Conservation (phyloP, 176 grass and related monocot species). For the Elymus sibiricus region DNA sequence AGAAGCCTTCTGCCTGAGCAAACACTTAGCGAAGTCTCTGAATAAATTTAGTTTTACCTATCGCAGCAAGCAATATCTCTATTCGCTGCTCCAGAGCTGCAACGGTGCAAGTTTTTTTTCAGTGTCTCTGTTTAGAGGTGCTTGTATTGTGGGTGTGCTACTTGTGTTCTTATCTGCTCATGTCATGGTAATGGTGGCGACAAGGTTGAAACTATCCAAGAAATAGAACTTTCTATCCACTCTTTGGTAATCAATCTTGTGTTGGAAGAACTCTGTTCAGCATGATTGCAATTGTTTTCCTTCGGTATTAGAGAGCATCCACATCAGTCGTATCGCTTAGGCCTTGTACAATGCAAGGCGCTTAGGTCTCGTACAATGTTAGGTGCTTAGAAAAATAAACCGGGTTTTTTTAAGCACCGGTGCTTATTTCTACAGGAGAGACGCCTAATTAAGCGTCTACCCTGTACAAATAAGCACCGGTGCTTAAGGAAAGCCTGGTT, state of each 20-base stretch:
- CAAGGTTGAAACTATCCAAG: not conserved
- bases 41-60: not conserved
- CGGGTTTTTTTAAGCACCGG: too few species aligned
- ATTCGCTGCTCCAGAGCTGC: not conserved
- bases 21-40: not conserved
- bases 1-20: conserved; percentile 4
- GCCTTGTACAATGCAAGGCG: too few species aligned
- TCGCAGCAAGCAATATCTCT: not conserved
- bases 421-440: too few species aligned
- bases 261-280: not conserved
- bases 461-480: too few species aligned
- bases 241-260: not conserved
- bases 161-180: not conserved
- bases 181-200: not conserved
- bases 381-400: too few species aligned
- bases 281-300: not conserved
- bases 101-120: not conserved
- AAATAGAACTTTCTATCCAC: not conserved
- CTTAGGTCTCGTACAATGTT: too few species aligned
- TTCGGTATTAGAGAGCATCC: too few species aligned
- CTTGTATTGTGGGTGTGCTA: conserved; percentile 11
- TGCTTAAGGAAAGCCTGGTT: too few species aligned
- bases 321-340: too few species aligned
- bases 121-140: not conserved
- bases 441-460: too few species aligned